phyloP scores from a whole-genome alignment of 805 yeast species.

The Ogataea degrootiae region DNA sequence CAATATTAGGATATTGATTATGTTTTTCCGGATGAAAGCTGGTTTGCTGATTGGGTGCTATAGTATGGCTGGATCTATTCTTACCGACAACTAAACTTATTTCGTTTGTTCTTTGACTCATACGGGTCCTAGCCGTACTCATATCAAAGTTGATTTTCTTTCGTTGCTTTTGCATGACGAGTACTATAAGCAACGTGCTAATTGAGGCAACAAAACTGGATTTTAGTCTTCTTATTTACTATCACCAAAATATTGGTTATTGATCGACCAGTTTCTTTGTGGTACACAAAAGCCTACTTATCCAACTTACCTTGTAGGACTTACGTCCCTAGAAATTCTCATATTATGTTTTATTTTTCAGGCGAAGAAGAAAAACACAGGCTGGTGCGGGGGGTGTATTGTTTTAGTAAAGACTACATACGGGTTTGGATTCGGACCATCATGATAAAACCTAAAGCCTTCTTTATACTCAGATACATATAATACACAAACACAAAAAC shows the following conservation, averaged over 20 bases:
- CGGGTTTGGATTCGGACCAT: too few species aligned
- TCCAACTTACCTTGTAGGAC: too few species aligned
- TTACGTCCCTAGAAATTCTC: too few species aligned
- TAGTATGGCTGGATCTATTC: slow-evolving; percentile 14
- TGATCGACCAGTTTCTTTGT: too few species aligned
- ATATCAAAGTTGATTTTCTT: slow-evolving; percentile 25
- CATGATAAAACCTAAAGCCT: too few species aligned
- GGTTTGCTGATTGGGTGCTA: slow-evolving; percentile 11
- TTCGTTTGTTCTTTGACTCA: slow-evolving; percentile 30
- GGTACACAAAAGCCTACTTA: too few species aligned
- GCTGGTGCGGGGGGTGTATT: too few species aligned
- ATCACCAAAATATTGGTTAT: neutral
- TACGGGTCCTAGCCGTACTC: slow-evolving; percentile 22
- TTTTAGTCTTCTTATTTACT: neutral
- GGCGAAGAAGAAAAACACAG: too few species aligned
- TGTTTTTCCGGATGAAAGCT: slow-evolving; percentile 1
- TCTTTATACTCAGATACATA: too few species aligned
- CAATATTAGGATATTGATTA: neutral
- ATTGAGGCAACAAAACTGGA: neutral
- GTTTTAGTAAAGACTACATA: too few species aligned
- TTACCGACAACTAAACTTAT: slow-evolving; percentile 30
- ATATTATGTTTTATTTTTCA: too few species aligned
- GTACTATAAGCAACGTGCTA: neutral
- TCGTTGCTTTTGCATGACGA: slow-evolving; percentile 11
- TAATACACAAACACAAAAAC: too few species aligned